Evolutionary conservation across 2,329 filamentous ascomycete species (phyloP).

Genomic region (Talaromyces piceae): DNA sequence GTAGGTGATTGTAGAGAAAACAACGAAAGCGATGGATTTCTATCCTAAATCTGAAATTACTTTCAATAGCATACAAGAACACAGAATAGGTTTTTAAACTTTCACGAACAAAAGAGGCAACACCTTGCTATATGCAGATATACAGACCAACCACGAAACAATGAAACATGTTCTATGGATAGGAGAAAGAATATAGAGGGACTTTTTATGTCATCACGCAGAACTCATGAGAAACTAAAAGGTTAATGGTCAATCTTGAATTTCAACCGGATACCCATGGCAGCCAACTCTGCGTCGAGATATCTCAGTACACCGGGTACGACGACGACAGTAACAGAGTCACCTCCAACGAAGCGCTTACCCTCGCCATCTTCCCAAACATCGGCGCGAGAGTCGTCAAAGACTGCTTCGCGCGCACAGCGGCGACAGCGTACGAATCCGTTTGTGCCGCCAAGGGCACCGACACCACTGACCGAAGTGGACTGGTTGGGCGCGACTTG

Average conservation of each 20-base stretch:
- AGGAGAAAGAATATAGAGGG: background rate
- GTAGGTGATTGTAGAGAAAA: no score
- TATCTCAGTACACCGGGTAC: slow-evolving; percentile 90
- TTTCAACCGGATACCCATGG: slow-evolving; percentile 94
- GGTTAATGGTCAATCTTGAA: slow-evolving; percentile 61
- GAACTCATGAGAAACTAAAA: background rate
- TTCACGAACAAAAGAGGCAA: background rate
- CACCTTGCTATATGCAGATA: slow-evolving; percentile 9
- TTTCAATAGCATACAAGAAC: no score
- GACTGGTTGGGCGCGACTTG: slow-evolving; percentile 25
- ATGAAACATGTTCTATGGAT: no score
- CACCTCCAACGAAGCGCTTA: slow-evolving; percentile 75
- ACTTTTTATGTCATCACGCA: background rate
- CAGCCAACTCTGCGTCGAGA: slow-evolving; percentile 87
- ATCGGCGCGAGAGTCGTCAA: slow-evolving; percentile 60
- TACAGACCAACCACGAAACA: no score
- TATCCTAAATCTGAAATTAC: no score
- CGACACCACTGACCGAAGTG: slow-evolving; percentile 44
- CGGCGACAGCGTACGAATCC: slow-evolving; percentile 69
- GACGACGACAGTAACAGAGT: slow-evolving; percentile 83
- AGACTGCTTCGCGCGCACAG: slow-evolving; percentile 60
- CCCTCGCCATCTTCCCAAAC: slow-evolving; percentile 88
- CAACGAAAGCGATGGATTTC: no score
- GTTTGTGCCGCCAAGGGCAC: slow-evolving; percentile 52
- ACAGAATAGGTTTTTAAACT: no score